Evolutionary conservation across 306 rosid species (phyloP).

Genomic region (barrel medic (Medicago truncatula)): MtrunA17r5.0-ANR NC_053049.1:13094001-13094500

Average conservation of each 20-base stretch:
- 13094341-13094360: conserved; percentile 21
- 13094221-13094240: conserved; percentile 3
- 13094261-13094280: conserved; percentile 23
- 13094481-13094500: conserved; percentile 98
- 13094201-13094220: conserved; percentile 9
- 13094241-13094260: not conserved
- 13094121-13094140: too few species aligned
- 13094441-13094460: conserved; percentile 91
- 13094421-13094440: conserved; percentile 86
- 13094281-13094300: conserved; percentile 12
- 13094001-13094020: too few species aligned
- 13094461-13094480: conserved; percentile 95
- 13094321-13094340: conserved; percentile 9
- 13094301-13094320: conserved; percentile 5
- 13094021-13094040: too few species aligned
- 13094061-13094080: too few species aligned
- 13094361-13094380: conserved; percentile 15
- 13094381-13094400: conserved; percentile 7
- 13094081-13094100: too few species aligned
- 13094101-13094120: too few species aligned
- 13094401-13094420: conserved; percentile 40
- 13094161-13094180: too few species aligned
- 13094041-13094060: too few species aligned
- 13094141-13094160: too few species aligned
- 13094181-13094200: too few species aligned